These are phyloP conservation scores for Microbotryum saponariae DNA, from an alignment of 1,284 basidiomycete species.

Conservation along the genomic window DNA sequence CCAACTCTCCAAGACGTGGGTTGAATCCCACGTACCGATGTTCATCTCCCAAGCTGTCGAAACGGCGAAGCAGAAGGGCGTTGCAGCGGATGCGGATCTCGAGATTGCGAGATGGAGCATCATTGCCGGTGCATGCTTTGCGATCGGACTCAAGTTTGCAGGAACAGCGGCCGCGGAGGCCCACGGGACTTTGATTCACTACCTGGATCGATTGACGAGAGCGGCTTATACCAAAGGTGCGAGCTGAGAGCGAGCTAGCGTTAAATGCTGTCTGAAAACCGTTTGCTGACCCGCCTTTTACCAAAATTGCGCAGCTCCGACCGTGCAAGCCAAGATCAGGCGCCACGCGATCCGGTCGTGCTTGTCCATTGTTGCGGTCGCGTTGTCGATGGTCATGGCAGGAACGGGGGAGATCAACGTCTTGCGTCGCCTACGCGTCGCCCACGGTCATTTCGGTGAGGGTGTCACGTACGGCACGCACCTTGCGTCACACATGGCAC, in stretches of 20 bases:
- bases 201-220: constrained; percentile 62
- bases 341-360: constrained; percentile 80
- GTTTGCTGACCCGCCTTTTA: background rate
- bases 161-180: constrained; percentile 83
- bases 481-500: constrained; percentile 80
- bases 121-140: constrained; percentile 81
- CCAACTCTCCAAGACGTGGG: constrained; percentile 65
- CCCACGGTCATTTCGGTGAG: constrained; percentile 77
- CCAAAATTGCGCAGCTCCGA: constrained; percentile 48
- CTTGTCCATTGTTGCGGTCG: constrained; percentile 74
- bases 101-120: constrained; percentile 76
- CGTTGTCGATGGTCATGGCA: constrained; percentile 86
- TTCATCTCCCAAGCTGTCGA: constrained; percentile 59
- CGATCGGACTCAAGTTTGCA: constrained; percentile 83
- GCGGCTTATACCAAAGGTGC: constrained; percentile 45
- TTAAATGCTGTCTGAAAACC: background rate
- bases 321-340: constrained; percentile 76
- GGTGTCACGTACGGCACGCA: constrained; percentile 81
- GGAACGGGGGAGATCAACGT: constrained; percentile 91
- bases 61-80: constrained; percentile 13
- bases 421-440: constrained; percentile 75
- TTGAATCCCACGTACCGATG: constrained; percentile 63
- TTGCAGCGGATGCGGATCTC: constrained; percentile 9
- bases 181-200: constrained; percentile 68
- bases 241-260: constrained; percentile 10